Evolutionary conservation across 2,329 filamentous ascomycete species (phyloP).

Genomic region (Fusarium algeriense): DNA sequence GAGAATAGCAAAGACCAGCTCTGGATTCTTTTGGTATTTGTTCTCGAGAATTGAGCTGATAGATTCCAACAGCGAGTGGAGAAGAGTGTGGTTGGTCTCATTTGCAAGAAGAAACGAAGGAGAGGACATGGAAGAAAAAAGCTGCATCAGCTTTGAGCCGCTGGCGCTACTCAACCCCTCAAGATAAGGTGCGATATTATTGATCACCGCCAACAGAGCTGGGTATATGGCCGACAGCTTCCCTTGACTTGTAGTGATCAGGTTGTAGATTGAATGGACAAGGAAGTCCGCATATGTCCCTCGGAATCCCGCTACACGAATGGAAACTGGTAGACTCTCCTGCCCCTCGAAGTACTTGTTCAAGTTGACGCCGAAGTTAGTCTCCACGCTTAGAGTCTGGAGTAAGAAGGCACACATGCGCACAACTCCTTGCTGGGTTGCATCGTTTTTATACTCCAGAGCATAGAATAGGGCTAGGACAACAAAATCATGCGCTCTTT

Average conservation of each 20-base stretch:
- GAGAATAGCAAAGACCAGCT: slow-evolving; percentile 83
- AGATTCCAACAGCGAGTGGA: slow-evolving; percentile 86
- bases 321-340: slow-evolving; percentile 84
- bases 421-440: slow-evolving; percentile 90
- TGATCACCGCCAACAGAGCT: slow-evolving; percentile 89
- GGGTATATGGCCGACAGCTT: slow-evolving; percentile 93
- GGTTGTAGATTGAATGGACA: slow-evolving; percentile 91
- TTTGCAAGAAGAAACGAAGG: slow-evolving; percentile 93
- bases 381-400: slow-evolving; percentile 93
- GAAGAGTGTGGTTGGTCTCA: slow-evolving; percentile 86
- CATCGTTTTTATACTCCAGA: slow-evolving; percentile 86
- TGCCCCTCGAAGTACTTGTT: slow-evolving; percentile 92
- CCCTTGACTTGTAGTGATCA: slow-evolving; percentile 92
- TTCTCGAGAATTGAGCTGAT: slow-evolving; percentile 93
- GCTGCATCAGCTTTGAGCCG: slow-evolving; percentile 84
- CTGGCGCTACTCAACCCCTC: slow-evolving; percentile 80
- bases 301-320: slow-evolving; percentile 85
- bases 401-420: slow-evolving; percentile 98
- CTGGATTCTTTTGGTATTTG: slow-evolving; percentile 83
- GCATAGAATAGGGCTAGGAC: slow-evolving; percentile 93
- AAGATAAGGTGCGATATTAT: slow-evolving; percentile 89
- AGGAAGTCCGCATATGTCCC: slow-evolving; percentile 95
- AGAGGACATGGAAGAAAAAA: slow-evolving; percentile 92
- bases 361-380: slow-evolving; percentile 88
- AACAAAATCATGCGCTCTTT: slow-evolving; percentile 91